phyloP scores from a whole-genome alignment of 805 yeast genomes.

The Yarrowia deformans region DNA sequence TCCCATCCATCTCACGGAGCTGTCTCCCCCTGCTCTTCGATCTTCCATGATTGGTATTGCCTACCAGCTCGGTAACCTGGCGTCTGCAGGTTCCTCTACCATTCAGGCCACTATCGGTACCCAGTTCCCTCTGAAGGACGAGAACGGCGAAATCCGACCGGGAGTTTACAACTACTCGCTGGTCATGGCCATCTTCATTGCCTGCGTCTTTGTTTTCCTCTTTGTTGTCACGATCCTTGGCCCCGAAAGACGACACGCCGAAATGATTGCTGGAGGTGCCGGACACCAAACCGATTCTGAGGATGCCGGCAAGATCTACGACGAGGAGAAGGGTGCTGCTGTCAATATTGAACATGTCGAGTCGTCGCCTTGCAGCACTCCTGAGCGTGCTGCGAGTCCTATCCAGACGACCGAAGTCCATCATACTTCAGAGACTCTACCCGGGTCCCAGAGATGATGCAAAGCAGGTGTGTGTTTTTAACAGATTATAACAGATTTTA shows the following conservation, averaged over 20 bases:
- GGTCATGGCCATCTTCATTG: conserved; percentile 74
- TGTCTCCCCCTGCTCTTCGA: conserved; percentile 69
- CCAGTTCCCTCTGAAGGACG: conserved; percentile 59
- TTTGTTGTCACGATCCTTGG: conserved; percentile 60
- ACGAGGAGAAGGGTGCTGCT: conserved; percentile 10
- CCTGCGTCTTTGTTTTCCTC: conserved; percentile 64
- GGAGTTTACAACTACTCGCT: conserved; percentile 64
- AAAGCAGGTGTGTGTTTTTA: too few species aligned
- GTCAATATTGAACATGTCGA: conserved; percentile 4
- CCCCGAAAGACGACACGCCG: conserved; percentile 56
- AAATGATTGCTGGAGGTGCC: conserved; percentile 40
- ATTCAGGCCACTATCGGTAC: conserved; percentile 69
- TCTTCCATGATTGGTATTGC: conserved; percentile 67
- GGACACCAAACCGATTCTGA: conserved; percentile 39
- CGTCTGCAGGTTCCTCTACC: conserved; percentile 73
- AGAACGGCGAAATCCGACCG: conserved; percentile 48
- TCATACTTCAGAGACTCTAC: not conserved
- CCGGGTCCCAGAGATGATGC: too few species aligned
- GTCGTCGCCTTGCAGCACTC: not conserved
- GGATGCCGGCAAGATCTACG: conserved; percentile 2
- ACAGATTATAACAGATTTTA: too few species aligned
- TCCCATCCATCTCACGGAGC: conserved; percentile 70
- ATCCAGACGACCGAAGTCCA: not conserved
- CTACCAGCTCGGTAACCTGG: conserved; percentile 77
- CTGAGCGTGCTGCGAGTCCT: not conserved